These are phyloP conservation scores for Ceratocystiopsis minuta DNA, from an alignment of 2,329 filamentous ascomycete species.

Conservation along the genomic window DNA sequence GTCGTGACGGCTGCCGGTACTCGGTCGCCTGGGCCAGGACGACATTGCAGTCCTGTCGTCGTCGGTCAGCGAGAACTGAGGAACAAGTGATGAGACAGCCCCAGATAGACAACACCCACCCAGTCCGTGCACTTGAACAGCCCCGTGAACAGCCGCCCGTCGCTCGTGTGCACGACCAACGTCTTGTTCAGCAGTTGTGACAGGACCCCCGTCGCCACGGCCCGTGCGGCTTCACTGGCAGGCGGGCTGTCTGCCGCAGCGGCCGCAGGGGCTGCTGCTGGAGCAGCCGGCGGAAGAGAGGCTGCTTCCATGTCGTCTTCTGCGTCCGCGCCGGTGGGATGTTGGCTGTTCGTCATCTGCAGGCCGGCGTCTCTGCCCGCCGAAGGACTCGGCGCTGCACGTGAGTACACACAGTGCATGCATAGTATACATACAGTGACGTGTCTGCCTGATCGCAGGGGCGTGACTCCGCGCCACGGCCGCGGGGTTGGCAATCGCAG, in stretches of 20 bases:
- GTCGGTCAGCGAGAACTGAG: background rate
- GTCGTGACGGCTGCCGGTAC: constrained; percentile 56
- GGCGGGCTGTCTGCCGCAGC: no score
- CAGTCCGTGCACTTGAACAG: constrained; percentile 89
- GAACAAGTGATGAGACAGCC: background rate
- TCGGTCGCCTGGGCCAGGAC: constrained; percentile 77
- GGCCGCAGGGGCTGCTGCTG: no score
- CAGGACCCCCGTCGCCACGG: constrained; percentile 25
- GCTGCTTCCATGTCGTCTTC: no score
- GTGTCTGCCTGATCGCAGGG: background rate
- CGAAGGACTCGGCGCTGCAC: no score
- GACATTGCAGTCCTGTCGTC: constrained; percentile 62
- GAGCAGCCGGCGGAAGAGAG: no score
- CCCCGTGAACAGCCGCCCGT: constrained; percentile 77
- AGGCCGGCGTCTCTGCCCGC: no score
- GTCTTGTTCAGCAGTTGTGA: constrained; percentile 57
- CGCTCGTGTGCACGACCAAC: constrained; percentile 61
- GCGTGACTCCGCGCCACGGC: constrained; percentile 9
- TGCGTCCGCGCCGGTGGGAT: no score
- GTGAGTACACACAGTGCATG: no score
- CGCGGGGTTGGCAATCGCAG: constrained; percentile 1
- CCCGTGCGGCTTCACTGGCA: background rate
- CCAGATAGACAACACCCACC: constrained; percentile 24
- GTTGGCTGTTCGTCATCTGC: no score
- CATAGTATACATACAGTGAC: background rate